phyloP scores from a whole-genome alignment of 2,329 filamentous ascomycete genomes.

The Setomelanomma holmii region DNA sequence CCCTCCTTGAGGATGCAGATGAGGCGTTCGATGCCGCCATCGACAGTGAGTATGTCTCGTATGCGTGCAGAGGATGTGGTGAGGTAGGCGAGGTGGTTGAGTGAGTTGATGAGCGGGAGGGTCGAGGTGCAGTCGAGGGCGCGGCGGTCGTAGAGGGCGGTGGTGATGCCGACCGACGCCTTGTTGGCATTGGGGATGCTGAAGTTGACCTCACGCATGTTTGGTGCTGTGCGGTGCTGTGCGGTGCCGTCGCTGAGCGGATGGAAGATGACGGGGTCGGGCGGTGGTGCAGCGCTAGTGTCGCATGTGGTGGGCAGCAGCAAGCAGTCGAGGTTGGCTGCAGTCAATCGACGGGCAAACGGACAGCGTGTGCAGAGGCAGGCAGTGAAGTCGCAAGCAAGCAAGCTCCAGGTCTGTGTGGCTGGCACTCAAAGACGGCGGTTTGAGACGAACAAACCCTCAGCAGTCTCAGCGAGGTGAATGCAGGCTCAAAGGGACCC shows the following conservation, averaged over 20 bases:
- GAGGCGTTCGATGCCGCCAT: conserved; percentile 95
- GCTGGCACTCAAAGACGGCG: conserved; percentile 11
- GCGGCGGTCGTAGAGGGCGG: conserved; percentile 94
- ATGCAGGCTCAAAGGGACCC: conserved; percentile 15
- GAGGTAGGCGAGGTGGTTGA: conserved; percentile 98
- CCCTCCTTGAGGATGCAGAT: conserved; percentile 98
- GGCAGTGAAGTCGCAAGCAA: not conserved
- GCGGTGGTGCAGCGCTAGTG: conserved; percentile 42
- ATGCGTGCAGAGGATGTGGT: conserved; percentile 98
- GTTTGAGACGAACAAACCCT: conserved; percentile 19
- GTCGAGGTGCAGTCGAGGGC: conserved; percentile 98
- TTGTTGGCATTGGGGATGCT: conserved; percentile 99
- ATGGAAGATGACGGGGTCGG: conserved; percentile 17
- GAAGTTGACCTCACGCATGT: conserved; percentile 99
- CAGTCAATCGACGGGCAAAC: conserved; percentile 20
- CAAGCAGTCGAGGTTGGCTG: conserved; percentile 14
- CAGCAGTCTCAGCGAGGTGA: conserved; percentile 13
- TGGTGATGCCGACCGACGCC: conserved; percentile 98
- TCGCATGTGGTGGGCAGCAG: conserved; percentile 37
- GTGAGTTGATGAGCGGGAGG: conserved; percentile 94
- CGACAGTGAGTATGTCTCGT: conserved; percentile 95
- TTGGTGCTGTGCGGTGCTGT: conserved; percentile 47
- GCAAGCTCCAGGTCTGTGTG: not conserved
- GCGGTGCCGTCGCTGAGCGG: conserved; percentile 19
- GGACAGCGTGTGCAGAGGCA: conserved; percentile 20